Evolutionary conservation across 768 basidiomycete species (phyloP).

Genomic region (Butyriboletus loyo): DNA sequence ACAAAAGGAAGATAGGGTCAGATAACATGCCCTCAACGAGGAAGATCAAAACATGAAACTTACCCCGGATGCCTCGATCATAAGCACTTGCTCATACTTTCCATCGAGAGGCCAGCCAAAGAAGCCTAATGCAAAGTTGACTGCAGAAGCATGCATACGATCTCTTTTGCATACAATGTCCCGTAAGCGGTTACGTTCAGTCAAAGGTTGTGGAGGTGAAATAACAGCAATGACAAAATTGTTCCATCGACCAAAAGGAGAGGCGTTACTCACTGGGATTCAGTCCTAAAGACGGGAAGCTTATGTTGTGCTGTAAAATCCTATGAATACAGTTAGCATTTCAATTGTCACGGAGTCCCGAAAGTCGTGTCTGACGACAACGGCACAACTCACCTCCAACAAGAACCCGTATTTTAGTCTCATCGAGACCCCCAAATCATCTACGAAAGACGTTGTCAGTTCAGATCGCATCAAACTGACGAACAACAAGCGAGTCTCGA

Average conservation of each 20-base stretch:
- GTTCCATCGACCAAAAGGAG: neutral
- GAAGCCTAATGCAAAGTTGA: constrained; percentile 72
- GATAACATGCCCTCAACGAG: neutral
- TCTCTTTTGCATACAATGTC: constrained; percentile 42
- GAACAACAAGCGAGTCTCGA: neutral
- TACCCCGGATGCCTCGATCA: constrained; percentile 61
- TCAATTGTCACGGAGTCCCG: neutral
- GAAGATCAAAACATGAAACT: constrained; percentile 28
- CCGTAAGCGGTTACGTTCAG: neutral
- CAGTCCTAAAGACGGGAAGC: constrained; percentile 77
- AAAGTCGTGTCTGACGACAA: constrained; percentile 2
- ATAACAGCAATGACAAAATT: neutral
- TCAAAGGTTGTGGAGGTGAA: neutral
- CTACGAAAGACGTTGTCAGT: constrained; percentile 29
- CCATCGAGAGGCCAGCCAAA: constrained; percentile 71
- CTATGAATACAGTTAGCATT: constrained; percentile 33
- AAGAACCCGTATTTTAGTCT: constrained; percentile 79
- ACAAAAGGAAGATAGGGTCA: neutral
- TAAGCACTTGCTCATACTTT: constrained; percentile 75
- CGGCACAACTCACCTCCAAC: constrained; percentile 43
- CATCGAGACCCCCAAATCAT: constrained; percentile 66
- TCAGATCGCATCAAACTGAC: neutral
- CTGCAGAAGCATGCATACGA: constrained; percentile 64
- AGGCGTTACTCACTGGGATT: constrained; percentile 53
- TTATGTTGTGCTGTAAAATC: constrained; percentile 59